Evolutionary conservation across 192 early-diverging fungal genomes (phyloP), one percentile per base, ranked within the genome.

Genomic region (Entophlyctis luteolus): DNA sequence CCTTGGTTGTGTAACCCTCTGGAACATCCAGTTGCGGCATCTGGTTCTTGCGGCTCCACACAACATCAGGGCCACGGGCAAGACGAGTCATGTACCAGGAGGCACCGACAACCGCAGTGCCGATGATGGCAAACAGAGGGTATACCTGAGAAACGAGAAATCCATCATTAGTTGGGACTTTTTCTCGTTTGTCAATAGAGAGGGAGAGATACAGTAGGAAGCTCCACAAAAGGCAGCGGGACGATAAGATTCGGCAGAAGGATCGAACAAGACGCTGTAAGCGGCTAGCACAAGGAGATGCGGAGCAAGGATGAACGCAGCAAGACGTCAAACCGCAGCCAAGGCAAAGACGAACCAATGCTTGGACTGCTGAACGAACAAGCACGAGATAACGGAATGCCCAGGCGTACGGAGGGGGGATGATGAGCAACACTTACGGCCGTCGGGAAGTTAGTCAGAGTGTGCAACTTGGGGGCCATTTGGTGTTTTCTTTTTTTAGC

Each of bases 11-110:
- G 58, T 25, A 20, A 23, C 58, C 58, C 35, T 60, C 3, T 10
- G 58, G 58, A 45, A 60, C 58, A 6, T 60, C 58, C 36, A 60
- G 31, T 37, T 45, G 39, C 25, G 68, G 68, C 48, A 52, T 53
- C 25, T 42, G 68, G 70, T 72, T 72, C 47, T 66, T 65, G 53
- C 55, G 49, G 58, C 32, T 53, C 70, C 70, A 72, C 31, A 57
- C 70, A 27, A 72, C 71, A 29, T 72, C 71, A 28, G 54, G 71
- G 62, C 27, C 27, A 8, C 63, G 63, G 8, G 71, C 71, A 8
- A 72, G 63, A 34, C 71, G 71, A 46, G 16, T 12, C n/a, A 72
- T 4, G 63, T 72, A 72, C 39, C 54, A 72, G 23, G 53, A 20
- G 16, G 71, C 71, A 37, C 71, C 71, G 29, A 45, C 35, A 4